phyloP scores from a whole-genome alignment of 2,329 filamentous ascomycete species.

The Diaporthe longicolla region DNA sequence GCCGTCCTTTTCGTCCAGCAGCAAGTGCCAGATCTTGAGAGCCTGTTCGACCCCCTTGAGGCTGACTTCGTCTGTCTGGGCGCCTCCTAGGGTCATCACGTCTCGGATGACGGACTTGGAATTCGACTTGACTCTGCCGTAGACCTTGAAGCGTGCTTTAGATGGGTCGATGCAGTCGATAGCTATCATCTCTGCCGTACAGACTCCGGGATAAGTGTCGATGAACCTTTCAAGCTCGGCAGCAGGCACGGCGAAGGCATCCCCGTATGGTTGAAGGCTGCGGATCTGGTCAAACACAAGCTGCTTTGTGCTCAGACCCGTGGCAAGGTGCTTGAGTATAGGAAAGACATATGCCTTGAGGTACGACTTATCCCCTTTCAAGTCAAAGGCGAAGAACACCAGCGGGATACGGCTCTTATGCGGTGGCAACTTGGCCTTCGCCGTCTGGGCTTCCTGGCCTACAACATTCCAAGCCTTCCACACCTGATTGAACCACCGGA shows the following conservation, averaged over 20 bases:
- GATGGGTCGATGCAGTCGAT: neutral
- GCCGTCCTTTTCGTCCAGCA: neutral
- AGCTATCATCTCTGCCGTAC: neutral
- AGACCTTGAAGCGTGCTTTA: conserved; percentile 12
- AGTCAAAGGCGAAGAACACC: conserved; percentile 4
- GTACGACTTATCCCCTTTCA: neutral
- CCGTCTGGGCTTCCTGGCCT: neutral
- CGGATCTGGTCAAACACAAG: conserved; percentile 12
- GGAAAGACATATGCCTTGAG: conserved; percentile 16
- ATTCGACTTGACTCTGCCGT: neutral
- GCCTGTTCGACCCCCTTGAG: conserved; percentile 5
- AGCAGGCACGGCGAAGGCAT: neutral
- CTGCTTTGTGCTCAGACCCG: conserved; percentile 2
- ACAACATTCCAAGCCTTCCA: conserved; percentile 14
- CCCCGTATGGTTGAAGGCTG: neutral
- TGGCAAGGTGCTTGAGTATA: conserved; percentile 5
- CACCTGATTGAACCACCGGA: conserved; percentile 6
- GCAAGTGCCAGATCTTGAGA: conserved; percentile 7
- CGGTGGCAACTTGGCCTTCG: neutral
- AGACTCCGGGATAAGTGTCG: neutral
- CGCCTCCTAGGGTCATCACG: neutral
- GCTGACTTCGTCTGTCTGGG: neutral
- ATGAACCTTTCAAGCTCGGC: conserved; percentile 5
- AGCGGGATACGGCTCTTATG: conserved; percentile 3
- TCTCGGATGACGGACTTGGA: neutral